Evolutionary conservation across 805 yeast species (phyloP).

Genomic region (Cyberlindnera veronae): DNA sequence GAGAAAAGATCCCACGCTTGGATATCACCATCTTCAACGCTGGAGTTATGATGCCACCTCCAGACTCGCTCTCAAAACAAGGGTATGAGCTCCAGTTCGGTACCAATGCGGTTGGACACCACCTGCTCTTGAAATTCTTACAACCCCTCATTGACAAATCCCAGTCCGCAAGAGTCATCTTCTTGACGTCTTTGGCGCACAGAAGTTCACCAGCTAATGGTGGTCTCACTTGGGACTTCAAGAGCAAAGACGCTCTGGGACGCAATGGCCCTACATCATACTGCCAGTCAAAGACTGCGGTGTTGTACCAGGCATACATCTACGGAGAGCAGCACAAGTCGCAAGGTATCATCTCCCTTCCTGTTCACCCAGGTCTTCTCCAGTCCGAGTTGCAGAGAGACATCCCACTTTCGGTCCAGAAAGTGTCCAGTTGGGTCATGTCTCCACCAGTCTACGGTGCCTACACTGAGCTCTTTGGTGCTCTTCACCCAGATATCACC

Average conservation of each 20-base stretch:
- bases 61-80: conserved; percentile 36
- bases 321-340: conserved; percentile 35
- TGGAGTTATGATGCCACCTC: conserved; percentile 41
- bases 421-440: not conserved
- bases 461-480: conserved; percentile 41
- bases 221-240: conserved; percentile 33
- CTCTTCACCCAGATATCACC: conserved; percentile 37
- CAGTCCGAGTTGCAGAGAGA: conserved; percentile 34
- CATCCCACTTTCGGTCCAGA: too few relatives aligned
- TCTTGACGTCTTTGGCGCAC: conserved; percentile 42
- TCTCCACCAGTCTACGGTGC: conserved; percentile 34
- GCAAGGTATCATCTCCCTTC: conserved; percentile 30
- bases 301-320: conserved; percentile 33
- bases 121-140: conserved; percentile 38
- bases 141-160: conserved; percentile 36
- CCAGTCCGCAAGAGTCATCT: conserved; percentile 38
- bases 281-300: conserved; percentile 43
- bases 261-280: conserved; percentile 20
- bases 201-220: conserved; percentile 30
- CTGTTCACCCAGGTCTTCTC: conserved; percentile 42
- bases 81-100: conserved; percentile 47
- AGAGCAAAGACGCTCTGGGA: not conserved
- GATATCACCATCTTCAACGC: conserved; percentile 42
- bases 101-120: conserved; percentile 44
- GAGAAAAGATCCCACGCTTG: conserved; percentile 23